A percentile compares a stretch with the other conserved stretches of the same genome.
Conservation (phyloP, 129 eudicot species). For the Scalesia atractyloides region DNA sequence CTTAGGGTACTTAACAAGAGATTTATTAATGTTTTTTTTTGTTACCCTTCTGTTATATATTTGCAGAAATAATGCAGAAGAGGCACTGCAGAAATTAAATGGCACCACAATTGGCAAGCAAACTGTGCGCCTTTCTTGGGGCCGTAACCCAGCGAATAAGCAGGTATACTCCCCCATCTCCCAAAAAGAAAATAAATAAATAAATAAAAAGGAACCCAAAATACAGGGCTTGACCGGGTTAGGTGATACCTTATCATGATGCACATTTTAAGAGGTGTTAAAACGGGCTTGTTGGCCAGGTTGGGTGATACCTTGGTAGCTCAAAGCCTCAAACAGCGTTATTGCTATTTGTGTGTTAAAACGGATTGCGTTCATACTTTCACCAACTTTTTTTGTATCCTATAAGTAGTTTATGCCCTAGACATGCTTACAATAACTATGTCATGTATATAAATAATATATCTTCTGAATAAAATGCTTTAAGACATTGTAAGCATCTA, state of each 20-base stretch:
- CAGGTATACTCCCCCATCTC: conserved; percentile 44
- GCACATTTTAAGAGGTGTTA: not conserved
- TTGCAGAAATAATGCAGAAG: conserved; percentile 76
- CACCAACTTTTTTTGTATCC: not conserved
- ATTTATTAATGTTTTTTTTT: not conserved
- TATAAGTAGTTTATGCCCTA: not conserved
- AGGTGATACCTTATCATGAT: not conserved
- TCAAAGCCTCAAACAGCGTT: not conserved
- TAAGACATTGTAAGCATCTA: not conserved
- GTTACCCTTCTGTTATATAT: conserved; percentile 6
- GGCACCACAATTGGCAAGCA: conserved; percentile 88
- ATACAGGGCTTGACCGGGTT: not conserved
- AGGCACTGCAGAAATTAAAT: conserved; percentile 78
- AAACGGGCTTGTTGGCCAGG: too few species aligned
- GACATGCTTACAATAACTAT: not conserved
- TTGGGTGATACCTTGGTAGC: not conserved
- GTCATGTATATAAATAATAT: not conserved
- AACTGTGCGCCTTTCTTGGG: conserved; percentile 93
- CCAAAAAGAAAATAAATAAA: not conserved
- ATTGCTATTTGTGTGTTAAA: not conserved
- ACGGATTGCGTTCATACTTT: not conserved
- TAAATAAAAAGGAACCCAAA: not conserved
- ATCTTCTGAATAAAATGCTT: not conserved
- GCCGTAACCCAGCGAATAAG: conserved; percentile 88
- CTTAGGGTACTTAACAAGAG: not conserved